Conservation (phyloP, 768 basidiomycete genomes). For the Russula earlei region DNA sequence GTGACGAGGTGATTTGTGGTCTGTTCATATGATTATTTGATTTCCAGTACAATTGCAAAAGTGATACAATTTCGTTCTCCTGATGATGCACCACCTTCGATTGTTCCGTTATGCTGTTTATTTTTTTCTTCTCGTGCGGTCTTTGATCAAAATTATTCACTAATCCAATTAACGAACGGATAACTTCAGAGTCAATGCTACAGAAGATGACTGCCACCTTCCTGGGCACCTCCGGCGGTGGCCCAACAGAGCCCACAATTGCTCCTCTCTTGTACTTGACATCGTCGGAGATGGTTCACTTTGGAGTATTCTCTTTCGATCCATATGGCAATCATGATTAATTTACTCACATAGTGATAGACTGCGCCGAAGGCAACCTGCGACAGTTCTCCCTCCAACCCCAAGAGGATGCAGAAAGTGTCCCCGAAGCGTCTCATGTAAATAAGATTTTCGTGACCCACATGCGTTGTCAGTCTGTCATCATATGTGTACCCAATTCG, state of each 20-base stretch:
- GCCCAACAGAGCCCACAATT: slow-evolving; percentile 65
- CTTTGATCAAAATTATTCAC: no score
- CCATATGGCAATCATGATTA: neutral
- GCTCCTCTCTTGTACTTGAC: slow-evolving; percentile 63
- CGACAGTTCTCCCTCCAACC: slow-evolving; percentile 58
- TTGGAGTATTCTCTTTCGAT: slow-evolving; percentile 47
- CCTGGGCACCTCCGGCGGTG: slow-evolving; percentile 71
- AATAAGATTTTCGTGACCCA: slow-evolving; percentile 76
- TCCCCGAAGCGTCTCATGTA: slow-evolving; percentile 41
- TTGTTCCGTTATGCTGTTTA: no score
- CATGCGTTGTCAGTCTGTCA: slow-evolving; percentile 49
- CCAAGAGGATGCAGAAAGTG: slow-evolving; percentile 20
- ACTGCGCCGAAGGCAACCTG: slow-evolving; percentile 75
- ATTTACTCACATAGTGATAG: slow-evolving; percentile 71
- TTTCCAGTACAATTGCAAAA: no score
- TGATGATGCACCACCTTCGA: no score
- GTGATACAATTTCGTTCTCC: no score
- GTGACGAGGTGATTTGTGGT: no score
- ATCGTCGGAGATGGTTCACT: slow-evolving; percentile 43
- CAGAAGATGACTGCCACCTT: slow-evolving; percentile 52
- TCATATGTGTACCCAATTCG: no score
- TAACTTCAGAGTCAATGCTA: no score
- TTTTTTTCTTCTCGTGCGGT: no score
- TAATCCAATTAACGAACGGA: no score
- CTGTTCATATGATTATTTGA: no score